Percentiles rank a stretch among this genome's conserved stretches.
Evolutionary conservation across 768 basidiomycete species (phyloP).

Genomic region (Harrya chromipes): DNA sequence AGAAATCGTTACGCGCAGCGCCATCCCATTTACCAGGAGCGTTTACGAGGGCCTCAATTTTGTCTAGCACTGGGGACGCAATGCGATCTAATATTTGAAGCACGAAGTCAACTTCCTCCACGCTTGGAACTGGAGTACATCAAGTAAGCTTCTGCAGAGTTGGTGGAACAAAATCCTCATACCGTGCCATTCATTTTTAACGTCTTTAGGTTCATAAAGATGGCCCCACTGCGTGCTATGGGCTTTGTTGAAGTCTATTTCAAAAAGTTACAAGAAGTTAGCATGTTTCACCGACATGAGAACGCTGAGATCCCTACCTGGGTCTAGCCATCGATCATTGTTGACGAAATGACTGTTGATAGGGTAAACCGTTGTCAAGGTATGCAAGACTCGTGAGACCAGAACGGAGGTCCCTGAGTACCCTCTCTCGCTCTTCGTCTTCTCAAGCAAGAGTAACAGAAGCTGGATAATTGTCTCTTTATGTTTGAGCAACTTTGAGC

Average conservation of each 20-base stretch:
- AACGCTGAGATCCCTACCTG: slow-evolving; percentile 46
- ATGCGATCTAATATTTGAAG: slow-evolving; percentile 73
- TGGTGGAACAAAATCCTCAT: not conserved
- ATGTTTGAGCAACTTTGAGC: slow-evolving; percentile 63
- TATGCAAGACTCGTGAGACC: slow-evolving; percentile 70
- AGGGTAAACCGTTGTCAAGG: slow-evolving; percentile 73
- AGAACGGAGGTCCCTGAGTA: slow-evolving; percentile 79
- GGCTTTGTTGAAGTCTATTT: slow-evolving; percentile 55
- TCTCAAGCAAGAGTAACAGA: slow-evolving; percentile 64
- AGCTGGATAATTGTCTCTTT: slow-evolving; percentile 62
- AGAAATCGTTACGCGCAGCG: slow-evolving; percentile 75
- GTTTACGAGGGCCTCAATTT: slow-evolving; percentile 61
- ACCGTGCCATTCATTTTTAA: slow-evolving; percentile 89
- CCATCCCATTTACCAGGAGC: slow-evolving; percentile 58
- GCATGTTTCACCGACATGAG: slow-evolving; percentile 4
- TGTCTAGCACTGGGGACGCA: slow-evolving; percentile 61
- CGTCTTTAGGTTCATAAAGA: slow-evolving; percentile 72
- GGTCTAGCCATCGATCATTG: slow-evolving; percentile 70
- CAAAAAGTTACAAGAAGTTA: slow-evolving; percentile 2
- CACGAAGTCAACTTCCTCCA: slow-evolving; percentile 73
- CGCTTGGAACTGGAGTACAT: slow-evolving; percentile 37
- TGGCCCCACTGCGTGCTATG: slow-evolving; percentile 78
- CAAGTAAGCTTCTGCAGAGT: slow-evolving; percentile 12
- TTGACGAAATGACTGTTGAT: slow-evolving; percentile 80
- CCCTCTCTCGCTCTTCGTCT: slow-evolving; percentile 84